These are phyloP conservation scores for Yamadazyma oceani DNA, from an alignment of 1,139 yeast species.

Conservation along the genomic window DNA sequence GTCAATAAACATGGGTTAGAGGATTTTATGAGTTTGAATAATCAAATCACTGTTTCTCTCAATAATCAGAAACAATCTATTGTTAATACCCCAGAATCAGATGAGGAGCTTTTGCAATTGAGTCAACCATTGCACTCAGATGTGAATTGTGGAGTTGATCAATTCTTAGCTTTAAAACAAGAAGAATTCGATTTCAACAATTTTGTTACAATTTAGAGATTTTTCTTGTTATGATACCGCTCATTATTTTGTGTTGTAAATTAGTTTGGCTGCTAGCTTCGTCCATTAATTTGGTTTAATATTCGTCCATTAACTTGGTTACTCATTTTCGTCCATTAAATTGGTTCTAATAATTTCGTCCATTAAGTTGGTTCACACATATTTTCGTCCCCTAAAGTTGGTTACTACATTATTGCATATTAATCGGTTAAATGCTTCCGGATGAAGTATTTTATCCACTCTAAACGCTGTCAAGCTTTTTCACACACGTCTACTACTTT, in stretches of 20 bases:
- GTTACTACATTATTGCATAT: too few relatives aligned
- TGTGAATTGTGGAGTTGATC: slow-evolving; percentile 22
- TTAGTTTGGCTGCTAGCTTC: slow-evolving; percentile 3
- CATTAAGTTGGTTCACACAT: slow-evolving; percentile 1
- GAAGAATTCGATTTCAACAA: slow-evolving; percentile 34
- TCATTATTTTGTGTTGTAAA: not conserved
- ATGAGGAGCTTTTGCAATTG: slow-evolving; percentile 11
- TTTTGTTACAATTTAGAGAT: slow-evolving; percentile 25
- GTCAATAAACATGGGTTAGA: slow-evolving; percentile 24
- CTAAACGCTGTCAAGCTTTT: not conserved
- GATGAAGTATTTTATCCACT: too few relatives aligned
- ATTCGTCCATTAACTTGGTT: slow-evolving; percentile 7
- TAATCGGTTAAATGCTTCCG: too few relatives aligned
- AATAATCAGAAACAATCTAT: slow-evolving; percentile 6
- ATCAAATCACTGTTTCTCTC: slow-evolving; percentile 23
- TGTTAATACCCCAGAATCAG: slow-evolving; percentile 10
- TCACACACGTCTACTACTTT: not conserved
- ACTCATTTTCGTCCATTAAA: slow-evolving; percentile 10
- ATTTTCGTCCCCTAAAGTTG: slow-evolving; percentile 5
- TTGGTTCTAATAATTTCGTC: slow-evolving; percentile 7
- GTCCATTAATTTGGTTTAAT: slow-evolving; percentile 12
- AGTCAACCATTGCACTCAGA: slow-evolving; percentile 18
- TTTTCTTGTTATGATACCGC: slow-evolving; percentile 6
- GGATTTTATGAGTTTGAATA: slow-evolving; percentile 33
- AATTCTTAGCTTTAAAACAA: slow-evolving; percentile 25